Base-by-base conservation (phyloP, 371 early-diverging fungal genomes). In the Mucor irregularis region DNA sequence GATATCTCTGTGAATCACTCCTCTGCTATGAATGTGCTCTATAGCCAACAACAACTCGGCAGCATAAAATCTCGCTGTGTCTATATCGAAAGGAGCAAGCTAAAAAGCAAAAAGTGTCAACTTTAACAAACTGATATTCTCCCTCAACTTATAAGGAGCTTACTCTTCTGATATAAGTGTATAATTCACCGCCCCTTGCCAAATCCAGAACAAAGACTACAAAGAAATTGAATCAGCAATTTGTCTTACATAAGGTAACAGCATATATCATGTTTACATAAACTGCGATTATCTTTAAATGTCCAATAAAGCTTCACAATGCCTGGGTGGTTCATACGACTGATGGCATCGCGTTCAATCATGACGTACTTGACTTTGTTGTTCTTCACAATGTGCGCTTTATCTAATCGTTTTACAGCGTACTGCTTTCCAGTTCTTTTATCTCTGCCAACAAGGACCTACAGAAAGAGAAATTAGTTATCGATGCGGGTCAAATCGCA, bases 351-450 rank as follows among this genome's bases (percentile, higher is more conserved):
- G 62, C 93, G 90, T 72, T 98, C 99, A 55, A 92, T 90, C 64
- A 87, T 88, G 58, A 95, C 96, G 71, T 97, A 97, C 68, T 96
- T 96, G 47, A 86, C 88, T 74, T 96, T 97, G 59, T 93, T 90
- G 58, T 95, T 92, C 58, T 90, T 90, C 38, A 95, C 86, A 57
- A 94, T 93, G 62, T 93, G 95, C 47, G 87, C 83, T 71, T 97
- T 97, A 69, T 96, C 94, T 11, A 98, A 84, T 25, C 96, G 87
- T 58, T 98, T 98, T 38, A 95, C 85, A 11, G 99, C 99, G 69
- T 86, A 96, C 21, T 82, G 77, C 40, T 82, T 83, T 26, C 72
- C 78, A 10, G 86, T 86, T 28, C 71, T 64, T 49, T 73, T 80
- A 53, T 92, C 93, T 14, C 71, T 74, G 4, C 89, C 94, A 38